Evolutionary conservation across 2,329 filamentous ascomycete species (phyloP), one percentile per base, ranked within the genome.

Genomic region (Pestalotiopsis sp.): DNA sequence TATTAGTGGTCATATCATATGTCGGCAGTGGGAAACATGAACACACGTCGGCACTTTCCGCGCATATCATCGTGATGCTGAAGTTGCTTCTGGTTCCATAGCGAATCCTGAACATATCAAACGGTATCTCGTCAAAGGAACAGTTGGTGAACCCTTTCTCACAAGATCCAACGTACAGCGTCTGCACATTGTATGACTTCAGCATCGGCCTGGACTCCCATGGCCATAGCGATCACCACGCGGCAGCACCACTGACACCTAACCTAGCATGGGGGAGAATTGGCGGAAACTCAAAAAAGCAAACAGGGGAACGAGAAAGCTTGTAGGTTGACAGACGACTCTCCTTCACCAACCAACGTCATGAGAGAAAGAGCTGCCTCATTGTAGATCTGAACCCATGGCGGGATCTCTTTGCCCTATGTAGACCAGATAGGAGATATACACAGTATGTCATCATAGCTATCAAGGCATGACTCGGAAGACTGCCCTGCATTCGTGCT

Each of bases 271-370:
- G 57, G 57, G 59, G 59, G 36, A 62, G 59, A 38, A 38, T 20
- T 62, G 59, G 59, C 59, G 59, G 59, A 62, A 62, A 62, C 27
- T 62, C 31, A 62, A 62, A 62, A 31, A 17, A 52, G 7, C 4
- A 20, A 9, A 52, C 45, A 52, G 17, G 45, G 45, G 17, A 17
- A 23, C 7, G 20, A 17, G 14, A 9, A 52, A 52, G 45, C 45
- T n/a, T 52, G 45, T 20, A 52, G 45, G n/a, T 20, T 52, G 45
- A 52, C 17, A 52, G 45, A 11, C 41, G 6, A n/a, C 20, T 36
- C 31, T 9, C 31, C 7, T 9, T 36, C 7, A n/a, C 41, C 7
- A 17, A 52, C 17, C 17, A 52, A 52, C n/a, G 45, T 52, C 45
- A 52, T 52, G 17, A 9, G 20, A 52, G 45, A 36, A 36, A 20